Base-by-base conservation (phyloP, 2,329 filamentous ascomycete genomes). In the Pleoardoris graminearum region DNA sequence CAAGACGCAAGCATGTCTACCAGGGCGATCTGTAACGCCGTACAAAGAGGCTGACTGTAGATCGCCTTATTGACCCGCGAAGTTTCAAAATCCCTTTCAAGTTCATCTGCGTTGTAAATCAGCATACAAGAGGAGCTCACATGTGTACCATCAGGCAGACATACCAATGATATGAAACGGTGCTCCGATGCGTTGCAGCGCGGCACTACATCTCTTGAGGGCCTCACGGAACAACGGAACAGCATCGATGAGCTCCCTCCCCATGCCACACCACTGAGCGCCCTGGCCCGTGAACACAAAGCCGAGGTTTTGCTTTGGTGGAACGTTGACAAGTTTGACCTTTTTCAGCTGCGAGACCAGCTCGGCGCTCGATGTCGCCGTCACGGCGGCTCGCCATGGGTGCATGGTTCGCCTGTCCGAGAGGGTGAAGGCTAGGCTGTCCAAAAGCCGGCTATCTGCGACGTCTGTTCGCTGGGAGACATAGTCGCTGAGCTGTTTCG, bases 251-350 rank as follows among this genome's bases (percentile, higher is more conserved):
- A 59, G 32, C 25, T 57, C 36, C 2, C n/a, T 7, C 12, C 57
- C 57, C 57, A 59, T 59, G 4, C 21, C 25, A 16, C 16, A 12
- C 47, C 54, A 63, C 25, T 61, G 57, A 2, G 57, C 61, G 16
- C 61, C 61, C 44, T 63, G 61, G 7, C 61, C 61, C 1, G 57
- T 63, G 48, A 60, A 63, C 6, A 61, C 37, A 27, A 52, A 50
- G 6, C 11, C 22, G 10, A 55, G 21, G 32, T 10, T 19, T n/a
- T n/a, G n/a, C n/a, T n/a, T n/a, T n/a, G n/a, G n/a, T n/a, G n/a
- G n/a, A n/a, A n/a, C n/a, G n/a, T n/a, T n/a, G n/a, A n/a, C n/a
- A n/a, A n/a, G n/a, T n/a, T n/a, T 32, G 30, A 12, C 30, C 30
- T 12, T 32, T 14, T 32, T 14, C 10, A 14, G 30, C 10, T 12